phyloP scores from a whole-genome alignment of 768 basidiomycete species.

The Russula olivacea region DNA sequence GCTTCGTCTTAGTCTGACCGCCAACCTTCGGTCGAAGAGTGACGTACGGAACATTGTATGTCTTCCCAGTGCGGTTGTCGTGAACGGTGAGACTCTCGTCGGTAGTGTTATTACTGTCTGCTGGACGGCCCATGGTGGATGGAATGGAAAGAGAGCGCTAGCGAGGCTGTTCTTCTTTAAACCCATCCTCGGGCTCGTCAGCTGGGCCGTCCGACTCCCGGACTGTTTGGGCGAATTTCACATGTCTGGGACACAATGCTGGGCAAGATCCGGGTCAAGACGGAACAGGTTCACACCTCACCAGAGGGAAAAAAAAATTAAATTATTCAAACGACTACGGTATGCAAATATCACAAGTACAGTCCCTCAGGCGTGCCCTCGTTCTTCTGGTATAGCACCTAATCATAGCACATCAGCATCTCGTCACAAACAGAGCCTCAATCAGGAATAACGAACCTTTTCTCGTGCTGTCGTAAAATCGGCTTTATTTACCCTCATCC shows the following conservation, averaged over 20 bases:
- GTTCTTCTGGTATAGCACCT: constrained; percentile 94
- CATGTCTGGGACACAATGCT: background rate
- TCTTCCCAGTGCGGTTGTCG: constrained; percentile 83
- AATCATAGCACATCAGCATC: constrained; percentile 21
- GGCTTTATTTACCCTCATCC: constrained; percentile 89
- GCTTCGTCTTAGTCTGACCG: background rate
- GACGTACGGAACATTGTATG: constrained; percentile 66
- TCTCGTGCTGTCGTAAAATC: constrained; percentile 90
- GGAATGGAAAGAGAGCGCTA: background rate
- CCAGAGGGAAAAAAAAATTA: background rate
- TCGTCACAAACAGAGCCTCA: constrained; percentile 13
- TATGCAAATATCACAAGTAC: constrained; percentile 51
- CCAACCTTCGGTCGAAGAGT: background rate
- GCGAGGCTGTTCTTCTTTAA: background rate
- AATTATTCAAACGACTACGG: constrained; percentile 13
- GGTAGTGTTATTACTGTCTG: background rate
- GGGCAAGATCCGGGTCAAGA: background rate
- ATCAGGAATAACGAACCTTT: constrained; percentile 52
- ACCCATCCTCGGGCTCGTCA: background rate
- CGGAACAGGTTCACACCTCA: background rate
- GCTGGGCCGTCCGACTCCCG: background rate
- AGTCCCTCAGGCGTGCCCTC: constrained; percentile 91
- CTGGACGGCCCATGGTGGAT: constrained; percentile 20
- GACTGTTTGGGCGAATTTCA: background rate
- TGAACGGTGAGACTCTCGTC: constrained; percentile 50